Base-by-base conservation (phyloP, 2,329 filamentous ascomycete species). In the Calonectria leucothoes region DNA sequence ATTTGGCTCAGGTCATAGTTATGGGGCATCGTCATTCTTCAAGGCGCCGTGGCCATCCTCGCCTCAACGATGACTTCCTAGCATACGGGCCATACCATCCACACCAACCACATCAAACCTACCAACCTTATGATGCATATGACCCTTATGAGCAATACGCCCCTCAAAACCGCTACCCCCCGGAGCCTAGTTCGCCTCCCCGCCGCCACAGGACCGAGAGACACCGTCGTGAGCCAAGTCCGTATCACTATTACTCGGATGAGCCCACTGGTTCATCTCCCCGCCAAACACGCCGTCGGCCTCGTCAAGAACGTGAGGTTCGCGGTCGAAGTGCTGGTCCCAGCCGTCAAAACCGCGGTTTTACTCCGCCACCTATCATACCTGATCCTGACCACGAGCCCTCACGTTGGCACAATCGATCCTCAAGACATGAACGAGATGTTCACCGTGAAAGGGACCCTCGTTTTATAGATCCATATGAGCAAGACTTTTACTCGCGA, bases 21-120 rank as follows among this genome's bases (percentile, higher is more conserved):
- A 83, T 83, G 82, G 76, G 78, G 35, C 74, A 81, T 42, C 76
- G 79, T 27, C 75, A 73, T 55, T 77, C 76, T 31, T 71, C 77
- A 20, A 74, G 77, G 27, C 81, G 78, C 20, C 80, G 81, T 20
- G 75, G 74, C 37, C 75, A 76, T 25, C 71, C 77, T 68, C 81
- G 76, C 49, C 74, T 72, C 52, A 78, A 81, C 55, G 80, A 82
- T 23, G 78, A 81, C 45, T 78, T 78, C 35, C 65, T 78, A 45
- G 57, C 67, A 11, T 75, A 71, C 25, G 79, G 80, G 11, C 70
- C 74, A 31, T 69, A 71, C 27, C 31, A 42, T 23, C 14, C 69
- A 35, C 11, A 27, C 29, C 51, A 55, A 49, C 23, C 64, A 35
- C 31, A 33, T 6, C 55, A 23, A 20, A 25, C 55, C 7, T 59